Base-by-base conservation (phyloP, 805 yeast species). In the Naumovozyma baii region DNA sequence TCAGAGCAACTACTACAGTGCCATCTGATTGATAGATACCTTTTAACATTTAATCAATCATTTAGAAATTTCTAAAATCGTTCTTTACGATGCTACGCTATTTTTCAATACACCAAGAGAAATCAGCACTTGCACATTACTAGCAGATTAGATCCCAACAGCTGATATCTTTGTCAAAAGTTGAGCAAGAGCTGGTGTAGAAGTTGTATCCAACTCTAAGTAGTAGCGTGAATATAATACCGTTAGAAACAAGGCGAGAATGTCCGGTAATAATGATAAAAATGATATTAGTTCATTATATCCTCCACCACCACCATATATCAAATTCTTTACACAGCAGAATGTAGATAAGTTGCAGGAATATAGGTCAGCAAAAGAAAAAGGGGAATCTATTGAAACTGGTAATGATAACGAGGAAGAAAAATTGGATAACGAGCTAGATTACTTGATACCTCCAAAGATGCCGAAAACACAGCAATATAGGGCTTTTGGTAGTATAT, bases 291-390 rank as follows among this genome's bases (percentile, higher is more conserved):
- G 95, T 13, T 77, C 95, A 5, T 68, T 90, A 32, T 92, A 84
- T 50, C 98, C 98, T 2, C 94, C 94, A 1, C 97, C 98, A 2
- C 98, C 98, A 7, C 83, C 83, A 7, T 85, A 76, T 54, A 73
- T 76, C 48, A 74, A 77, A 55, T 75, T 70, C 51, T 90, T 85
- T 66, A 84, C 95, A 0, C 54, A 65, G 3, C 83, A 75, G 43
- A 86, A 87, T 53, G 48, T 74, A n/a, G 64, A 59, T 16, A 70
- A 68, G 52, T 63, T 72, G 20, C 43, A 50, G 13, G 51, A 46
- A 56, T 60, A 48, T 39, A 36, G 46, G 38, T 36, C 40, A 44
- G 44, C 38, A 31, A 45, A 48, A 37, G 33, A 55, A 47, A 50
- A 31, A 38, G 36, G 16, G 19, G 20, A 5, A 12, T 13, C 4